A percentile compares a stretch with the other conserved stretches of the same genome.
Evolutionary conservation across 192 early-diverging fungal species (phyloP).

Genomic region (Backusella circina): DNA sequence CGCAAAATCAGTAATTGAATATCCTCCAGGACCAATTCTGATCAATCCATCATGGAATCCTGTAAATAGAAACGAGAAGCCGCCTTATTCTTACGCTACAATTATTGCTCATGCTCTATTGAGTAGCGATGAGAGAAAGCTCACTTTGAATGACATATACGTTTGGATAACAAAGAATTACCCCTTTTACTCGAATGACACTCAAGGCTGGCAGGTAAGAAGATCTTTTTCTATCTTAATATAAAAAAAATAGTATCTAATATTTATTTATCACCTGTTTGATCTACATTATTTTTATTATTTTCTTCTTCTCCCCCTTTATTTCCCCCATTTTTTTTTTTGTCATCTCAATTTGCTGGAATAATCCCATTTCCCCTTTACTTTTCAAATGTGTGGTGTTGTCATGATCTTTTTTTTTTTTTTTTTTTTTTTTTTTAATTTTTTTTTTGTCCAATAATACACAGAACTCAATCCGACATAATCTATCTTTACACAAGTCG

Average conservation of each 20-base stretch:
- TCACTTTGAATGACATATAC: constrained; percentile 87
- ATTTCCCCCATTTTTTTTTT: neutral
- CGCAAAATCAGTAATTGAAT: neutral
- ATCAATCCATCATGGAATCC: constrained; percentile 28
- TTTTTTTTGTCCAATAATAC: constrained; percentile 9
- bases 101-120: constrained; percentile 82
- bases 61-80: constrained; percentile 40
- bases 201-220: constrained; percentile 76
- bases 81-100: constrained; percentile 82
- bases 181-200: constrained; percentile 64
- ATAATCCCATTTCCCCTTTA: neutral
- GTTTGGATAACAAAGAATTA: constrained; percentile 69
- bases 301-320: neutral
- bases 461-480: constrained; percentile 89
- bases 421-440: neutral
- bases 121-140: constrained; percentile 43
- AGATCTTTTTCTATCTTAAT: neutral
- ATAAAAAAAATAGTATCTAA: neutral
- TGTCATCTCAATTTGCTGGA: neutral
- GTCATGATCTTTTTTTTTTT: no score
- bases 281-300: neutral
- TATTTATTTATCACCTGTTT: neutral
- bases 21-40: constrained; percentile 4
- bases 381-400: no score
- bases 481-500: constrained; percentile 77